These are phyloP conservation scores for Cladophialophora yegresii DNA, from an alignment of 2,329 filamentous ascomycete genomes.

Conservation along the genomic window DNA sequence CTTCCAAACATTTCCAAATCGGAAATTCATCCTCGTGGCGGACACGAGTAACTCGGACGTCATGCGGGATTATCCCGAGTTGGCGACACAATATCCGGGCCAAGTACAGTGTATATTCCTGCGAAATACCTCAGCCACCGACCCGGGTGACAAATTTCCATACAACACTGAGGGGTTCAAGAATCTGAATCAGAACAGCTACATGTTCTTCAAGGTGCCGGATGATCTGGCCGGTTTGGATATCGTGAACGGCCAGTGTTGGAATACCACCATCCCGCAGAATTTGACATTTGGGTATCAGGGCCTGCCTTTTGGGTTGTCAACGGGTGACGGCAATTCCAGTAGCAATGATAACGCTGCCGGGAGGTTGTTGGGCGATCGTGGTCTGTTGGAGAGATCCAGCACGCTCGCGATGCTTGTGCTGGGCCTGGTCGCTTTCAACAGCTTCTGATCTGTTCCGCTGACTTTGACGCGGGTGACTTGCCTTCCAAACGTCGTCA, in stretches of 20 bases:
- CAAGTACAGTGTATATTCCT: slow-evolving; percentile 78
- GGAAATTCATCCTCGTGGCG: slow-evolving; percentile 74
- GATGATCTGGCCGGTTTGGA: slow-evolving; percentile 69
- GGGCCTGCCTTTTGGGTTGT: slow-evolving; percentile 53
- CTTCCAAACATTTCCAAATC: slow-evolving; percentile 71
- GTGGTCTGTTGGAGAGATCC: slow-evolving; percentile 1
- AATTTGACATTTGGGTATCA: slow-evolving; percentile 72
- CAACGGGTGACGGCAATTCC: slow-evolving; percentile 18
- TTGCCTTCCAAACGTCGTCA: background rate
- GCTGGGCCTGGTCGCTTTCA: slow-evolving; percentile 14
- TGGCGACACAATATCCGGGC: slow-evolving; percentile 66
- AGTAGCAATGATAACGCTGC: slow-evolving; percentile 15
- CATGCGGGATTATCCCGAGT: slow-evolving; percentile 62
- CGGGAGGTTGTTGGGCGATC: slow-evolving; percentile 2
- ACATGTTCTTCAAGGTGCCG: slow-evolving; percentile 77
- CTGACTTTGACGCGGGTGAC: background rate
- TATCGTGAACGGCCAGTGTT: slow-evolving; percentile 67
- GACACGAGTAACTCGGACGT: slow-evolving; percentile 77
- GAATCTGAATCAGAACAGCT: slow-evolving; percentile 63
- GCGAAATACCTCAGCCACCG: slow-evolving; percentile 72
- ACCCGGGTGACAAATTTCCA: slow-evolving; percentile 67
- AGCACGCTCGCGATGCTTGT: slow-evolving; percentile 17
- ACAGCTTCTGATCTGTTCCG: slow-evolving; percentile 4
- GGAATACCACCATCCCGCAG: slow-evolving; percentile 65
- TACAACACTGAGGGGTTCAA: slow-evolving; percentile 75